Percentiles rank a stretch among this genome's conserved stretches.
phyloP scores from a whole-genome alignment of 2,329 filamentous ascomycete species.

The Alternaria longipes region DNA sequence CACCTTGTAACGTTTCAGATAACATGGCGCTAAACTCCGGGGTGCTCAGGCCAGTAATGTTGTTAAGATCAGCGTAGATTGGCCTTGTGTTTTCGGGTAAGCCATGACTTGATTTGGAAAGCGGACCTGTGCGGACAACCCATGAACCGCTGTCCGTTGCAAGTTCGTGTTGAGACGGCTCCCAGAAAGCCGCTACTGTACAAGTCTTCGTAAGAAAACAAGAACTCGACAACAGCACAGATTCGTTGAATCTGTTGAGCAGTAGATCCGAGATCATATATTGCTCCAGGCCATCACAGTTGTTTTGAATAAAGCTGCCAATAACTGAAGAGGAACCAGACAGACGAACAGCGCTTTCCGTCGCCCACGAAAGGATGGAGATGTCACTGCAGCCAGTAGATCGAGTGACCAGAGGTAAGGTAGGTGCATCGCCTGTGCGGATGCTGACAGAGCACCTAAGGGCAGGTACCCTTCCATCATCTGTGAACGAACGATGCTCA shows the following conservation, averaged over 20 bases:
- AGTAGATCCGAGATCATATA: not conserved
- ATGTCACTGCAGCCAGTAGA: conserved; percentile 9
- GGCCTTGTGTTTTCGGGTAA: not conserved
- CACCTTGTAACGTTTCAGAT: not conserved
- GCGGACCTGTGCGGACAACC: not conserved
- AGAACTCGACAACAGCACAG: not conserved
- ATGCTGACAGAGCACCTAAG: conserved; percentile 19
- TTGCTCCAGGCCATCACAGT: not conserved
- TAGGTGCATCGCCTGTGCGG: conserved; percentile 17
- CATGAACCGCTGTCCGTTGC: not conserved
- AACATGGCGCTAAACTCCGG: not conserved
- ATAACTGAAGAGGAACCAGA: not conserved
- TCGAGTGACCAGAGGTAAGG: conserved; percentile 30
- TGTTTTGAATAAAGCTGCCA: not conserved
- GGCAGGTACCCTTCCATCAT: conserved; percentile 10
- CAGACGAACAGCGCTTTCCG: not conserved
- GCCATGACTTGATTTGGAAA: not conserved
- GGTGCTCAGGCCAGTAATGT: not conserved
- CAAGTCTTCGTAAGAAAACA: not conserved
- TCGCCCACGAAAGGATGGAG: not conserved
- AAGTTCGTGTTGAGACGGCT: not conserved
- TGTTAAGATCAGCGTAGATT: not conserved
- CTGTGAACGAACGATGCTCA: conserved; percentile 16
- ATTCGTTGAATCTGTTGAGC: not conserved
- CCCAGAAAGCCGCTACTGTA: not conserved